Percentiles rank a stretch among this genome's conserved stretches.
Conservation (phyloP, 2,329 filamentous ascomycete species). For the Talaromyces amestolkiae region DNA sequence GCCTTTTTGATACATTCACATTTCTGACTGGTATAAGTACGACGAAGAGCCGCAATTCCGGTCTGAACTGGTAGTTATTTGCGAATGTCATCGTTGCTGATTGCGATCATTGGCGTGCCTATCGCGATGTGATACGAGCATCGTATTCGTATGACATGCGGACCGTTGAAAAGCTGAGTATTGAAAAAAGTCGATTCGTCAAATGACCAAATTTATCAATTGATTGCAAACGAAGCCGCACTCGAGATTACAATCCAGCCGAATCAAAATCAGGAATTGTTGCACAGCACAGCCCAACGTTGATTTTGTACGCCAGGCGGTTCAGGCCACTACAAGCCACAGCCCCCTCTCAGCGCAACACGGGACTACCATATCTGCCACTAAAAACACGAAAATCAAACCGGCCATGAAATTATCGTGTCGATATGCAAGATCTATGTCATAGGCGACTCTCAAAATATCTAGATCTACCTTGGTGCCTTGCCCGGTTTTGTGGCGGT, state of each 20-base stretch:
- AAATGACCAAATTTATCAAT: background rate
- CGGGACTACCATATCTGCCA: background rate
- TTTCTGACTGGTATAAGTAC: background rate
- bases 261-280: background rate
- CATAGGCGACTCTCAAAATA: background rate
- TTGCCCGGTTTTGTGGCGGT: background rate
- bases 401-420: background rate
- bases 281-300: background rate
- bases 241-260: background rate
- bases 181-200: background rate
- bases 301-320: background rate
- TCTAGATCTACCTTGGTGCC: background rate
- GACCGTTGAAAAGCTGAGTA: background rate
- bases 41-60: background rate
- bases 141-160: background rate
- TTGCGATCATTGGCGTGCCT: background rate
- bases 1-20: too few species aligned
- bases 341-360: background rate
- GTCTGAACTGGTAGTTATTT: background rate
- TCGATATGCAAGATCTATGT: background rate
- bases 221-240: background rate
- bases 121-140: background rate
- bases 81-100: background rate
- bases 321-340: background rate
- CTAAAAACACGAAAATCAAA: background rate